Evolutionary conservation across 768 basidiomycete genomes (phyloP).

Genomic region (Psilocybe azurescens): DNA sequence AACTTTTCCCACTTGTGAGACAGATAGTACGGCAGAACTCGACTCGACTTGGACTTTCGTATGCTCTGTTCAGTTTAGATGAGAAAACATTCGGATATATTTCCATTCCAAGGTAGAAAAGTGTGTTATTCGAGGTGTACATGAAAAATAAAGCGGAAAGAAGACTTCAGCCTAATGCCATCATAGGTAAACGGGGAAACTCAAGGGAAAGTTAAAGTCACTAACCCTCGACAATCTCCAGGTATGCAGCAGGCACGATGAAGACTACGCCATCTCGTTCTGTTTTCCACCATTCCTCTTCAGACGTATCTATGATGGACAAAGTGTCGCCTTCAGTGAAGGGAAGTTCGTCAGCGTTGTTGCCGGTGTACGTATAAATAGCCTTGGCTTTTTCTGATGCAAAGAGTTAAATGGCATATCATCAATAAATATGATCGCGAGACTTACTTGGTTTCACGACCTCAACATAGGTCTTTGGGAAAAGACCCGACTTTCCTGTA

Average conservation of each 20-base stretch:
- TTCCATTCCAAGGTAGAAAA: conserved; percentile 36
- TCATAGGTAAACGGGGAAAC: conserved; percentile 14
- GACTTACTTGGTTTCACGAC: conserved; percentile 68
- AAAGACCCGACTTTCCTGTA: conserved; percentile 78
- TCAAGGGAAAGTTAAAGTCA: conserved; percentile 33
- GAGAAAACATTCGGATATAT: conserved; percentile 23
- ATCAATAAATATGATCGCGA: not conserved
- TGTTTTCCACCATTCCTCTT: conserved; percentile 96
- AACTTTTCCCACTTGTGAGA: conserved; percentile 5
- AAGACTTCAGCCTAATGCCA: conserved; percentile 83
- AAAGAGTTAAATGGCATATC: conserved; percentile 11
- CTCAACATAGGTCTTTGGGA: conserved; percentile 90
- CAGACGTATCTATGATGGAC: conserved; percentile 80
- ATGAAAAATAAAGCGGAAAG: conserved; percentile 59
- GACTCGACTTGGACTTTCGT: conserved; percentile 9
- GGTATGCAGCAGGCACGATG: conserved; percentile 90
- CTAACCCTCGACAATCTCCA: conserved; percentile 92
- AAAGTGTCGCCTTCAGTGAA: conserved; percentile 83
- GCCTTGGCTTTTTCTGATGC: conserved; percentile 72
- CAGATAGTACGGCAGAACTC: not conserved
- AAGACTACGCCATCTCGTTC: conserved; percentile 86
- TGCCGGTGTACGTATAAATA: conserved; percentile 76
- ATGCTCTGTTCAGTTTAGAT: conserved; percentile 14
- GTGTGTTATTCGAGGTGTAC: conserved; percentile 42
- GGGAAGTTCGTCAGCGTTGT: conserved; percentile 80